Evolutionary conservation across 73 alveolate species (phyloP).

Genomic region (Uronychia binucleata): DNA sequence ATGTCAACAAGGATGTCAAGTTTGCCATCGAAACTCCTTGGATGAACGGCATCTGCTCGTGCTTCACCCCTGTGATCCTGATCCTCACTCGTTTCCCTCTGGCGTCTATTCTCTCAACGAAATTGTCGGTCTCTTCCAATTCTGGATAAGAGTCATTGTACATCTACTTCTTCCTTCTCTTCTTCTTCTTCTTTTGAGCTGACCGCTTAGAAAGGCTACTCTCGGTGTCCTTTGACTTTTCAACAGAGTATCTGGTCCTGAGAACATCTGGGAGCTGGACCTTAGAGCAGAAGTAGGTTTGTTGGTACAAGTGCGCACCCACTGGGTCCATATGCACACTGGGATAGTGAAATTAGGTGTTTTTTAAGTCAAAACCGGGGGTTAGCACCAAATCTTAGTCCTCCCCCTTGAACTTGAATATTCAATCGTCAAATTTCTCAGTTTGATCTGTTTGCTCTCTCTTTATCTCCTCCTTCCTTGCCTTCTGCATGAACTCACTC

Average conservation of each 20-base stretch:
- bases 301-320: not conserved
- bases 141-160: not conserved
- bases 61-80: constrained; percentile 10
- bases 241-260: not conserved
- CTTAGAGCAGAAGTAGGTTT: not conserved
- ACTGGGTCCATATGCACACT: not conserved
- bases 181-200: not conserved
- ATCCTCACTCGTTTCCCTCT: constrained; percentile 39
- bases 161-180: not conserved
- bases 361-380: not conserved
- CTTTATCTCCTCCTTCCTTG: not conserved
- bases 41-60: too few relatives aligned
- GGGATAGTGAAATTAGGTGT: not conserved
- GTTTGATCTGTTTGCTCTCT: not conserved
- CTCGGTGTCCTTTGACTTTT: not conserved
- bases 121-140: constrained; percentile 10
- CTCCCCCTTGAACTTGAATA: not conserved
- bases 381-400: not conserved
- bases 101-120: constrained; percentile 30
- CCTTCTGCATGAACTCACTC: not conserved
- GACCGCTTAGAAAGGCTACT: not conserved
- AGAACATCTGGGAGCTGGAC: not conserved
- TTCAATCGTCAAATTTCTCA: not conserved
- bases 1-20: not conserved
- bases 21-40: not conserved